Base-by-base conservation (phyloP, 371 early-diverging fungal species). In the Chytridium lagenaria region DNA sequence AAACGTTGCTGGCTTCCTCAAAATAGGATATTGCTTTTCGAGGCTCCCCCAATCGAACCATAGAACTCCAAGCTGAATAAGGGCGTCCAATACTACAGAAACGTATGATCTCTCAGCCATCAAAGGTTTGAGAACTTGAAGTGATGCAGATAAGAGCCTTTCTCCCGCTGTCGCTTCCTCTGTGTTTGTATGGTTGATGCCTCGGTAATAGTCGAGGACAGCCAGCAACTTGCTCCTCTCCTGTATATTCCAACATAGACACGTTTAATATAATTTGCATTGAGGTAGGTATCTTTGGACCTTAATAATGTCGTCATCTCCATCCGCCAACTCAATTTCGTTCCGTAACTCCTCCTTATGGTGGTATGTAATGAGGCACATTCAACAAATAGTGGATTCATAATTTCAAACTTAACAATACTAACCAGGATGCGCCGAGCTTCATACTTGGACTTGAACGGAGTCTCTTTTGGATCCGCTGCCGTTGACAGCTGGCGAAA, bases 141-240 rank as follows among this genome's bases (percentile, higher is more conserved):
- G 12, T 5, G 12, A 26, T 23, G 23, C n/a, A 12, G 57, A 57
- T 31, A 57, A 31, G 5, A 57, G 57, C 15, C 31, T 57, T 31
- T 57, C 57, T n/a, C 57, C 57, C 5, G 57, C 23, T 31, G 57
- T 57, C 23, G 31, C 26, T 57, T 57, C 57, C 57, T 57, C 57
- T 31, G 57, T 57, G 57, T 57, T 57, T n/a, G 31, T 23, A n/a
- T 26, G n/a, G 57, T 23, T 57, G 12, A 57, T 12, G 7, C 57
- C 57, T 5, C n/a, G 31, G 23, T 57, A 31, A 23, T 57, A 57
- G 57, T 57, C 57, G 57, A 57, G 5, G 23, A 57, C 26, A n/a
- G 57, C 57, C 5, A 57, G 7, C 7, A 57, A 5, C 23, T 12
- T n/a, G 5, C 12, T n/a, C 57, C 23, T 57, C 12, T 57, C 57